These are phyloP conservation scores for Delonix regia DNA, from an alignment of 306 rosid genomes.

Conservation along the genomic window DNA sequence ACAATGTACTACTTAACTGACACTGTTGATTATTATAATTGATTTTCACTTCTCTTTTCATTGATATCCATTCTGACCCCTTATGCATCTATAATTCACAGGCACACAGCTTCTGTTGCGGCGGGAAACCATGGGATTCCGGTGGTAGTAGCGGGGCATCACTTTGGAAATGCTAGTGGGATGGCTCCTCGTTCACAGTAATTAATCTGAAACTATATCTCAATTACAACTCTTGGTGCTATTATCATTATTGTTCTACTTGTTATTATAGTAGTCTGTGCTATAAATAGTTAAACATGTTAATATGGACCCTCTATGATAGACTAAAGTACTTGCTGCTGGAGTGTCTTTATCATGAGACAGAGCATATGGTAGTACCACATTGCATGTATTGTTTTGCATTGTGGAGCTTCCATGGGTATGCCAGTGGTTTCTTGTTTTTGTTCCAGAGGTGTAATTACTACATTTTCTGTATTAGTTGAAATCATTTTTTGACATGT, in stretches of 20 bases:
- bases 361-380: background rate
- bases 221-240: conserved; percentile 23
- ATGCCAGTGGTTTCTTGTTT: background rate
- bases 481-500: background rate
- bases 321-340: background rate
- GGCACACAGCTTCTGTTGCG: conserved; percentile 96
- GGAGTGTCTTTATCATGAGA: background rate
- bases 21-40: background rate
- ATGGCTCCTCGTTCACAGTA: conserved; percentile 99
- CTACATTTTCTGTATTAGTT: background rate
- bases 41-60: conserved; percentile 21
- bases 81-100: conserved; percentile 49
- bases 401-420: background rate
- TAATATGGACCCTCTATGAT: background rate
- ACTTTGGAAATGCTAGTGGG: conserved; percentile 97
- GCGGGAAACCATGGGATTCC: conserved; percentile 99
- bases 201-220: conserved; percentile 43
- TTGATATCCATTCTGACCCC: conserved; percentile 25
- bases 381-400: background rate
- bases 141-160: conserved; percentile 92
- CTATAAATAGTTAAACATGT: conserved; percentile 12
- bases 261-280: background rate
- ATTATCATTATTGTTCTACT: conserved; percentile 23
- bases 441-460: background rate
- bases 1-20: background rate